phyloP scores from a whole-genome alignment of 2,329 filamentous ascomycete species.

The Massarina eburnea region DNA sequence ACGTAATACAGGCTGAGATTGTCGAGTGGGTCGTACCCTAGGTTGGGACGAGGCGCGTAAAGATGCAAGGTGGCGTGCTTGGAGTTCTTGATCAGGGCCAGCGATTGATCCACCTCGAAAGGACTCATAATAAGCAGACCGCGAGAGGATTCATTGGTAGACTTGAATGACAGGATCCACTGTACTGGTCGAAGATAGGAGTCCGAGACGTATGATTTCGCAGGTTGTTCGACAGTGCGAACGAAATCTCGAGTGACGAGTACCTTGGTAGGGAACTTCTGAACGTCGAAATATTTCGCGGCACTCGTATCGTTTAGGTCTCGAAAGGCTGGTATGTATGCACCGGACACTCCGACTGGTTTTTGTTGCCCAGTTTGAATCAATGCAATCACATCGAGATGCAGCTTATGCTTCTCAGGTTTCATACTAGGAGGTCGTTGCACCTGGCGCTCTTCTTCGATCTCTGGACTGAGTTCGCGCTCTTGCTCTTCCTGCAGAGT shows the following conservation, averaged over 20 bases:
- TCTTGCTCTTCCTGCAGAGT: slow-evolving; percentile 67
- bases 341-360: slow-evolving; percentile 17
- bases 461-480: slow-evolving; percentile 65
- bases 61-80: slow-evolving; percentile 50
- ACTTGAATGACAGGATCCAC: slow-evolving; percentile 50
- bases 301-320: slow-evolving; percentile 48
- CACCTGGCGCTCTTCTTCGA: slow-evolving; percentile 61
- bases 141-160: background rate
- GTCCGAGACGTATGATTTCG: slow-evolving; percentile 37
- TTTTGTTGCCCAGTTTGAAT: slow-evolving; percentile 40
- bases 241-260: slow-evolving; percentile 57
- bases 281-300: slow-evolving; percentile 32
- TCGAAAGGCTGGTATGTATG: slow-evolving; percentile 51
- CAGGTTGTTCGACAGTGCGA: slow-evolving; percentile 29
- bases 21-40: slow-evolving; percentile 46
- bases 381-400: slow-evolving; percentile 48
- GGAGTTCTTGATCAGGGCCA: slow-evolving; percentile 43
- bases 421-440: slow-evolving; percentile 49
- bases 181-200: slow-evolving; percentile 56
- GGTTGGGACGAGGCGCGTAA: slow-evolving; percentile 53
- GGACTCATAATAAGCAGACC: slow-evolving; percentile 62
- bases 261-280: slow-evolving; percentile 44
- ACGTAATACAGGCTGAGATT: slow-evolving; percentile 49
- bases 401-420: slow-evolving; percentile 48
- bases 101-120: slow-evolving; percentile 59